These are phyloP conservation scores for Pythium aphanidermatum DNA, from an alignment of 352 stramenopile genomes.

Conservation along the genomic window DNA sequence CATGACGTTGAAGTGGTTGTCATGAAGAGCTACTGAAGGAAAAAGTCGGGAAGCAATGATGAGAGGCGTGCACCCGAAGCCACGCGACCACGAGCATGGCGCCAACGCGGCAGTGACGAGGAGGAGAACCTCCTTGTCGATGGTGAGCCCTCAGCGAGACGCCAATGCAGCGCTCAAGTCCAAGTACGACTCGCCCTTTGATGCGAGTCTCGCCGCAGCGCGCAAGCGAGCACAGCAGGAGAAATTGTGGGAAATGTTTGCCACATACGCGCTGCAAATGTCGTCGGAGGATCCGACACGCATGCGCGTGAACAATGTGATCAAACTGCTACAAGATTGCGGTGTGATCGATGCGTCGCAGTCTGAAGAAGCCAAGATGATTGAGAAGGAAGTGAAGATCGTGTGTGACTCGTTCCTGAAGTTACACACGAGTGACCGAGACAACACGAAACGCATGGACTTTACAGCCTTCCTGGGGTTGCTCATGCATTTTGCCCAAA, in stretches of 20 bases:
- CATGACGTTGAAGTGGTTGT: too few species aligned
- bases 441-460: constrained; percentile 61
- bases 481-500: constrained; percentile 60
- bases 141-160: not conserved
- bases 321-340: constrained; percentile 76
- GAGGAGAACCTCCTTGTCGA: too few species aligned
- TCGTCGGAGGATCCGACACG: constrained; percentile 72
- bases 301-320: constrained; percentile 58
- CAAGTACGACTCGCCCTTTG: constrained; percentile 59
- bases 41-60: too few species aligned
- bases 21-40: too few species aligned
- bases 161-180: not conserved
- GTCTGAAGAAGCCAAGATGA: constrained; percentile 50
- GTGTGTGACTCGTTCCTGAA: constrained; percentile 72
- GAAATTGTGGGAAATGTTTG: constrained; percentile 76
- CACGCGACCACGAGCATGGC: not conserved
- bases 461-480: constrained; percentile 67
- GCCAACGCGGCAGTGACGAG: too few species aligned
- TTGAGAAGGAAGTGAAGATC: constrained; percentile 69
- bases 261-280: constrained; percentile 63
- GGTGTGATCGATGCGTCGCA: constrained; percentile 50
- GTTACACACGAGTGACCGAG: constrained; percentile 42
- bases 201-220: constrained; percentile 45
- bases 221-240: constrained; percentile 60
- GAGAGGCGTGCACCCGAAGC: too few species aligned